These are phyloP conservation scores for Antarctomyces pellizariae DNA, from an alignment of 495 filamentous ascomycete species.

Conservation along the genomic window DNA sequence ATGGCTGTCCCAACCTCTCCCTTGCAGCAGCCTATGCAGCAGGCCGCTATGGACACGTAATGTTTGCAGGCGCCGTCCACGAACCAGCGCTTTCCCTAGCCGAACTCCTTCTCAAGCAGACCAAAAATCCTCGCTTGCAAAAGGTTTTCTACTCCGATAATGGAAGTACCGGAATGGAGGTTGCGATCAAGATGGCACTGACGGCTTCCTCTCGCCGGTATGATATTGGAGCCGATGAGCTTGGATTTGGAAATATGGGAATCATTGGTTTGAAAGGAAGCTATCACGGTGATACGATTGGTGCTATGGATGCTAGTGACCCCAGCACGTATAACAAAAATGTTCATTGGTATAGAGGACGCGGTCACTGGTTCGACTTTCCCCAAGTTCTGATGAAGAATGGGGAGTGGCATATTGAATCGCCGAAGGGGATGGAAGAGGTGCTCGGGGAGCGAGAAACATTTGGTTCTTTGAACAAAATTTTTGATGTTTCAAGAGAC, in stretches of 20 bases:
- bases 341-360: constrained; percentile 56
- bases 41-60: constrained; percentile 66
- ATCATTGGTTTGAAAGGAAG: constrained; percentile 50
- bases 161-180: constrained; percentile 57
- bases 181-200: constrained; percentile 60
- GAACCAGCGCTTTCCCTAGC: constrained; percentile 45
- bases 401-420: constrained; percentile 36
- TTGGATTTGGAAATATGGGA: too few species aligned
- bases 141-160: constrained; percentile 63
- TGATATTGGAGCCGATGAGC: constrained; percentile 31
- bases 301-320: constrained; percentile 57
- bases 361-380: constrained; percentile 55
- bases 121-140: constrained; percentile 33
- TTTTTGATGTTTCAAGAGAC: constrained; percentile 36
- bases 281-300: constrained; percentile 67
- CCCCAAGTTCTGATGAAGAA: constrained; percentile 38
- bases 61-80: constrained; percentile 54
- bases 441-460: constrained; percentile 21
- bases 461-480: constrained; percentile 25
- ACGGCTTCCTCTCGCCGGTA: constrained; percentile 37
- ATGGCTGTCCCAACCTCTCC: constrained; percentile 40
- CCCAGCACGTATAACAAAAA: constrained; percentile 49
- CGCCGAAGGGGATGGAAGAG: constrained; percentile 22
- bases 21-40: constrained; percentile 54
- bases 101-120: constrained; percentile 26